These are phyloP conservation scores for Suaeda aralocaspica DNA, from an alignment of 148 eudicot species.

Conservation along the genomic window DNA sequence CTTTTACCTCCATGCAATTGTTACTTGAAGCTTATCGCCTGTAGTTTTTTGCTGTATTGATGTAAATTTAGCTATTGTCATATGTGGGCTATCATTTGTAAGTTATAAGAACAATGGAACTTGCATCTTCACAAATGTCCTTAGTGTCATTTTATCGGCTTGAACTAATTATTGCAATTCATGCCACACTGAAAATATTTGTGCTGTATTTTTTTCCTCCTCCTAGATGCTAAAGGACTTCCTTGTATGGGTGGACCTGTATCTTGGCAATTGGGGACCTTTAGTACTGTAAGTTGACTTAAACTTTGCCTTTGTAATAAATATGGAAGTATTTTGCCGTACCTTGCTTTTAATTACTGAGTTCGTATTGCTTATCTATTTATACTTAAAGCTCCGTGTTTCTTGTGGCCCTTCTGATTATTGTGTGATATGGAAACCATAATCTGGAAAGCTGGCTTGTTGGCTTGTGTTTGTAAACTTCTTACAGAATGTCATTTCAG, in stretches of 20 bases:
- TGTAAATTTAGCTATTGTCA: too few relatives aligned
- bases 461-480: neutral
- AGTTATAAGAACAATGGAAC: too few relatives aligned
- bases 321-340: neutral
- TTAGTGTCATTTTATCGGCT: neutral
- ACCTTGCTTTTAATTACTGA: neutral
- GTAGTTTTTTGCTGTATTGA: too few relatives aligned
- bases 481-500: neutral
- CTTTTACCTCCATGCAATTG: too few relatives aligned
- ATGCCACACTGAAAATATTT: neutral
- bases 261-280: slow-evolving; percentile 98
- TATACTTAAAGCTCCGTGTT: neutral
- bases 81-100: too few relatives aligned
- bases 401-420: neutral
- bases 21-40: too few relatives aligned
- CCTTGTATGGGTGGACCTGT: slow-evolving; percentile 69
- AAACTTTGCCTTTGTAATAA: neutral
- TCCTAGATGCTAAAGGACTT: slow-evolving; percentile 72
- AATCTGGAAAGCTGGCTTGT: neutral
- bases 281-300: slow-evolving; percentile 68
- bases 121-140: too few relatives aligned
- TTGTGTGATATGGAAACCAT: neutral
- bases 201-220: slow-evolving; percentile 8
- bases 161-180: neutral
- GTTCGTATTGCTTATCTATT: neutral